phyloP scores from a whole-genome alignment of 768 basidiomycete species.

The Cystobasidium tubakii region DNA sequence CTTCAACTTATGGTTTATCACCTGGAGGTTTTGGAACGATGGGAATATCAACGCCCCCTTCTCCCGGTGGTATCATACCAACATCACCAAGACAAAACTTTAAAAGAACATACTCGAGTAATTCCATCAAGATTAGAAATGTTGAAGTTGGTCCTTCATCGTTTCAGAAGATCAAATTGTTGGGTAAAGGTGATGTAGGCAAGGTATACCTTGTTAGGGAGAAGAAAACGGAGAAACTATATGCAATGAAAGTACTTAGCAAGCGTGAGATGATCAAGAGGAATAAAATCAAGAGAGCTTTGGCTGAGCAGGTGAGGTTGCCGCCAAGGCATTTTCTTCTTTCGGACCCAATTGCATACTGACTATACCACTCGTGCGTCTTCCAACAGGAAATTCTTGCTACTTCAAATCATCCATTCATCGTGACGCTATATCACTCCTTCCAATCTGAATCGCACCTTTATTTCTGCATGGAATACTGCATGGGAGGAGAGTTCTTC shows the following conservation, averaged over 20 bases:
- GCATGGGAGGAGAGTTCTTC: conserved; percentile 99
- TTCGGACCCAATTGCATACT: neutral
- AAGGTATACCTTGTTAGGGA: conserved; percentile 96
- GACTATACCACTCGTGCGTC: neutral
- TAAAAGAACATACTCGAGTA: conserved; percentile 90
- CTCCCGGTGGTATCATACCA: neutral
- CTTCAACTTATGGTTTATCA: neutral
- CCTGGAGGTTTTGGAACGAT: neutral
- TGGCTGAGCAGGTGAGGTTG: conserved; percentile 76
- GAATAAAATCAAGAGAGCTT: conserved; percentile 96
- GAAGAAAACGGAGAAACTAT: conserved; percentile 93
- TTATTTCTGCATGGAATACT: conserved; percentile 99
- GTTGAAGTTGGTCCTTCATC: conserved; percentile 90
- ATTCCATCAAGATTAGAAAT: conserved; percentile 77
- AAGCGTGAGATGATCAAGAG: conserved; percentile 99
- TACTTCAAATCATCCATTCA: conserved; percentile 98
- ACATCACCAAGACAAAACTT: conserved; percentile 55
- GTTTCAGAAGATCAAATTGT: conserved; percentile 92
- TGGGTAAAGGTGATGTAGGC: conserved; percentile 98
- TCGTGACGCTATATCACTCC: conserved; percentile 96
- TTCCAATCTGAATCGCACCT: conserved; percentile 98
- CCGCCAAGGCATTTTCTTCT: too few relatives aligned
- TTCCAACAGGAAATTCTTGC: conserved; percentile 74
- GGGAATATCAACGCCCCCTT: conserved; percentile 2
- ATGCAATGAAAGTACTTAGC: conserved; percentile 98